Evolutionary conservation across 1,284 basidiomycete genomes (phyloP).

Genomic region (Marasmius tenuissimus): DNA sequence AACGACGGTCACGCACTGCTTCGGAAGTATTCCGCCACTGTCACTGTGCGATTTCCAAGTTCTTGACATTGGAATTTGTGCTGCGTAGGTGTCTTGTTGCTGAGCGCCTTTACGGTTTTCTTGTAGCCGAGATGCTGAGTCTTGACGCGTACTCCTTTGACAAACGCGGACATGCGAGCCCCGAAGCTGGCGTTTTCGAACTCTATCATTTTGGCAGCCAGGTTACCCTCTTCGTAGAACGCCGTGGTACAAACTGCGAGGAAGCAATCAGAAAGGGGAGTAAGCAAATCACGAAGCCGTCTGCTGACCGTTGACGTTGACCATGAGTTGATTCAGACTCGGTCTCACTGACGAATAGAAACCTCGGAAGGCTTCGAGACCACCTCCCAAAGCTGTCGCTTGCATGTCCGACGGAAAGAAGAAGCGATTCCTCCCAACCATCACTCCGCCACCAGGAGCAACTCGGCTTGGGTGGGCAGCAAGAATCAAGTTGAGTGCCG

Average conservation of each 20-base stretch:
- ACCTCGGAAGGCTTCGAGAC: constrained; percentile 68
- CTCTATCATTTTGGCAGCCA: constrained; percentile 54
- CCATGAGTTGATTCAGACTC: constrained; percentile 70
- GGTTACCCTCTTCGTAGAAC: constrained; percentile 66
- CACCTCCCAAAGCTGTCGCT: constrained; percentile 53
- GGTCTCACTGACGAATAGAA: constrained; percentile 78
- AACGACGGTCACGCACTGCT: constrained; percentile 42
- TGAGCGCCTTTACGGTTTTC: constrained; percentile 59
- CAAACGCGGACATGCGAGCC: constrained; percentile 51
- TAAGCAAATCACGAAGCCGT: background rate
- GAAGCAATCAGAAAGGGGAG: background rate
- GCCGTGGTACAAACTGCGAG: constrained; percentile 66
- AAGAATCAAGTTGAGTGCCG: constrained; percentile 72
- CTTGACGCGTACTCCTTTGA: constrained; percentile 56
- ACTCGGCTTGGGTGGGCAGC: constrained; percentile 53
- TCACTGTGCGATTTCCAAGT: constrained; percentile 39
- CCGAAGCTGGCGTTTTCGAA: constrained; percentile 54
- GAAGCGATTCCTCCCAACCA: constrained; percentile 75
- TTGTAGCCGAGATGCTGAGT: constrained; percentile 58
- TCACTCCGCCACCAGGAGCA: constrained; percentile 59
- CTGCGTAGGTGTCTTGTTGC: constrained; percentile 44
- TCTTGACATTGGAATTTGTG: constrained; percentile 58
- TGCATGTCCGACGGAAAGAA: constrained; percentile 60
- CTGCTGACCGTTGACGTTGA: constrained; percentile 65
- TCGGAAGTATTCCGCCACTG: constrained; percentile 65